These are phyloP conservation scores for Phytophthora sansomeana DNA, from an alignment of 352 stramenopile genomes.

Conservation along the genomic window DNA sequence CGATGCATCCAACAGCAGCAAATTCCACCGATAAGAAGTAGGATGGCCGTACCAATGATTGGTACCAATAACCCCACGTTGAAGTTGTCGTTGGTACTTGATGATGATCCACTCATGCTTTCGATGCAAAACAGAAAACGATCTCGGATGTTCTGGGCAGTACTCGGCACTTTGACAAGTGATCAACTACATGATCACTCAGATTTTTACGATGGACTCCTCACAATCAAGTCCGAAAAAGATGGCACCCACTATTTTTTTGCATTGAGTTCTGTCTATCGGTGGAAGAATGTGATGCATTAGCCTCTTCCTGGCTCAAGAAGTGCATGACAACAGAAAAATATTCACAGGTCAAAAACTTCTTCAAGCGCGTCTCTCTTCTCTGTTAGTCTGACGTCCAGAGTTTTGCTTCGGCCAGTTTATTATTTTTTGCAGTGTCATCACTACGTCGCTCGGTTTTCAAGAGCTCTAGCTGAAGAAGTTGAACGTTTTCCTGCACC, in stretches of 20 bases:
- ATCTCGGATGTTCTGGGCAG: too few species aligned
- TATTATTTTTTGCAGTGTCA: too few species aligned
- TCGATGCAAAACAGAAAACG: constrained; percentile 7
- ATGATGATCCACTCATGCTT: constrained; percentile 13
- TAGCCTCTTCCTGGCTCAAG: too few species aligned
- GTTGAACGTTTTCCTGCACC: constrained; percentile 39
- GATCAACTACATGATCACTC: neutral
- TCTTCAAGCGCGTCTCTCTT: too few species aligned
- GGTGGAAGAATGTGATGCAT: too few species aligned
- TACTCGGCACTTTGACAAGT: neutral
- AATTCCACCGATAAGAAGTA: constrained; percentile 28
- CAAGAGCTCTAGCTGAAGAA: constrained; percentile 18
- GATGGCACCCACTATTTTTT: constrained; percentile 20
- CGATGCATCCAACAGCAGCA: constrained; percentile 37
- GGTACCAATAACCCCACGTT: constrained; percentile 26
- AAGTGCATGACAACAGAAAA: too few species aligned
- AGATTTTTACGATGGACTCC: constrained; percentile 14
- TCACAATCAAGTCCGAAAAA: constrained; percentile 27
- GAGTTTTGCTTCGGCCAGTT: too few species aligned
- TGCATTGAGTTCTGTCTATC: too few species aligned
- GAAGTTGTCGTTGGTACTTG: constrained; percentile 7
- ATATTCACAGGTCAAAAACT: too few species aligned
- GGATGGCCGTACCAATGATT: constrained; percentile 22
- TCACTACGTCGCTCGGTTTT: neutral
- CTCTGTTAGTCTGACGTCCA: too few species aligned